These are phyloP conservation scores for Fragosphaeria purpurea DNA, from an alignment of 2,329 filamentous ascomycete species.

Conservation along the genomic window DNA sequence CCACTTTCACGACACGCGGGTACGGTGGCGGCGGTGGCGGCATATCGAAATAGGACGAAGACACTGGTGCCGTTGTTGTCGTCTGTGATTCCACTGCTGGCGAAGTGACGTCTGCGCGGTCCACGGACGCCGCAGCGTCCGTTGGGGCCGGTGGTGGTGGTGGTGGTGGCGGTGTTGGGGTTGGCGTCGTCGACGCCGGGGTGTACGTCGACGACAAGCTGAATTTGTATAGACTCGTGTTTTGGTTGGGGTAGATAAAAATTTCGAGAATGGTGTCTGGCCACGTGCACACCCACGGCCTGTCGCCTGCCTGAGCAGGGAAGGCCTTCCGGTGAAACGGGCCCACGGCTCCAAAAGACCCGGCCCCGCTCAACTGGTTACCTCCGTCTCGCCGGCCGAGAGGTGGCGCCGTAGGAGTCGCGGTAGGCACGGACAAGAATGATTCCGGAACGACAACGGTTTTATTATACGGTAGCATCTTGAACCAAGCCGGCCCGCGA, in stretches of 20 bases:
- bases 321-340: slow-evolving; percentile 28
- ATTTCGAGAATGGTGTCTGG: slow-evolving; percentile 44
- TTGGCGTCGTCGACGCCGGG: slow-evolving; percentile 4
- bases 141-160: background rate
- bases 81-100: background rate
- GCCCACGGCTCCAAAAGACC: slow-evolving; percentile 1
- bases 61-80: slow-evolving; percentile 6
- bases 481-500: slow-evolving; percentile 45
- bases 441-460: slow-evolving; percentile 42
- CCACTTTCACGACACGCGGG: slow-evolving; percentile 43
- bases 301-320: slow-evolving; percentile 34
- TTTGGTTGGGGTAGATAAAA: slow-evolving; percentile 47
- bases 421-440: slow-evolving; percentile 19
- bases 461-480: slow-evolving; percentile 43
- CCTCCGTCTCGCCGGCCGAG: slow-evolving; percentile 15
- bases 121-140: background rate
- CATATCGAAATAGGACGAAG: slow-evolving; percentile 7
- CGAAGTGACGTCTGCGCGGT: background rate
- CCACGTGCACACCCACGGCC: slow-evolving; percentile 51
- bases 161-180: slow-evolving; percentile 5
- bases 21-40: slow-evolving; percentile 27
- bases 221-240: slow-evolving; percentile 27
- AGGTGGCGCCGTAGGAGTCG: slow-evolving; percentile 2
- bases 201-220: slow-evolving; percentile 8
- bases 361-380: background rate